These are phyloP conservation scores for Colletotrichum phormii DNA, from an alignment of 2,329 filamentous ascomycete genomes.

Conservation along the genomic window DNA sequence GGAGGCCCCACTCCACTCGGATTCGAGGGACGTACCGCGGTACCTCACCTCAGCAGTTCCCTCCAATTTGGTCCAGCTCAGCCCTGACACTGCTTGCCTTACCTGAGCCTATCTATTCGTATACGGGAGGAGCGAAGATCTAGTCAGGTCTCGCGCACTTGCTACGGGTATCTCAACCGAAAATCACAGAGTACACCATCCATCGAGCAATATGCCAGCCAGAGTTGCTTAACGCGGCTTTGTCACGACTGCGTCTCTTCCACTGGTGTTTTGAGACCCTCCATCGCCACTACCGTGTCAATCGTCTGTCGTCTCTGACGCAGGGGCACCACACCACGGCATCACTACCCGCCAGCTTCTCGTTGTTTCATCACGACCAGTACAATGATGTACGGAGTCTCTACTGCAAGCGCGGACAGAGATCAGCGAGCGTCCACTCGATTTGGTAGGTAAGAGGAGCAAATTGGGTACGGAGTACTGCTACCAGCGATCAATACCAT, in stretches of 20 bases:
- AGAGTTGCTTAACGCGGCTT: too few species aligned
- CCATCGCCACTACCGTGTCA: not conserved
- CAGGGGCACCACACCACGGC: slow-evolving; percentile 25
- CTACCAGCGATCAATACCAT: not conserved
- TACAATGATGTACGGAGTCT: not conserved
- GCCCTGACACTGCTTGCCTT: slow-evolving; percentile 23
- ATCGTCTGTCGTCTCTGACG: not conserved
- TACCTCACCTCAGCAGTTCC: slow-evolving; percentile 8
- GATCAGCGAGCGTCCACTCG: slow-evolving; percentile 17
- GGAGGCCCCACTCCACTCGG: not conserved
- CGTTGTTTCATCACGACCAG: slow-evolving; percentile 22
- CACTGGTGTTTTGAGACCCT: not conserved
- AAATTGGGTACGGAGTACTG: slow-evolving; percentile 4
- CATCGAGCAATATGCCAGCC: too few species aligned
- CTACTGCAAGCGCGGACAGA: slow-evolving; percentile 16
- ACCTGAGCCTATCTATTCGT: slow-evolving; percentile 11
- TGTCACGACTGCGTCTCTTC: too few species aligned
- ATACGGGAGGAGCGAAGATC: not conserved
- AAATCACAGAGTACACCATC: too few species aligned
- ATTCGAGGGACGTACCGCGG: not conserved
- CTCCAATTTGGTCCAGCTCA: slow-evolving; percentile 17
- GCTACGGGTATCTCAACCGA: not conserved
- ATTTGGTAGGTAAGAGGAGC: not conserved
- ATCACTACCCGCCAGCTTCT: not conserved
- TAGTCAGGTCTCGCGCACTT: not conserved